Evolutionary conservation across 1,284 basidiomycete species (phyloP), one percentile per base, ranked within the genome.

Genomic region (Ceratobasidium sp.): DNA sequence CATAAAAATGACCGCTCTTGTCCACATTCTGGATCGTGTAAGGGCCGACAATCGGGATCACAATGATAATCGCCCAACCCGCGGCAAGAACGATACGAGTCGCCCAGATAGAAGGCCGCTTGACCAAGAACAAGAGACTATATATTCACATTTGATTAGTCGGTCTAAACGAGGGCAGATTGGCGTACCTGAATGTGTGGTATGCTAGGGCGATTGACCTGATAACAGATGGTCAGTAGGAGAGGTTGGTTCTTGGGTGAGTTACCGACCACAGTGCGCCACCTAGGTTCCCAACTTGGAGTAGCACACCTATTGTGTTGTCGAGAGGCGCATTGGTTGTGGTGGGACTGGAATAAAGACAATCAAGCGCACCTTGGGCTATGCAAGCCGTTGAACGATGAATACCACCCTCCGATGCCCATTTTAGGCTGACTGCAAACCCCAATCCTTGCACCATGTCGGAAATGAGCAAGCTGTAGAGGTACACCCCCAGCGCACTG

Each of bases 171-270:
- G 10, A 20, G 10, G 35, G 23, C 30, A 33, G 3, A 35, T 10
- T 27, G 14, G 57, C 57, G 10, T 18, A 60, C 57, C 57, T 60
- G 33, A 60, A 60, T 18, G 57, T 60, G 33, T 60, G 35, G 54
- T 41, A n/a, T 0, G 69, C 69, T 18, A 73, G 60, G 12, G 57
- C 69, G 38, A 73, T 55, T 18, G 69, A 73, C 69, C 69, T 71
- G n/a, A n/a, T n/a, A n/a, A n/a, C n/a, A n/a, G n/a, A n/a, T n/a
- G n/a, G n/a, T n/a, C n/a, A n/a, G n/a, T n/a, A n/a, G n/a, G n/a
- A n/a, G n/a, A n/a, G n/a, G n/a, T n/a, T n/a, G n/a, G n/a, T n/a
- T n/a, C n/a, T n/a, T n/a, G n/a, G n/a, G n/a, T n/a, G n/a, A 30
- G 18, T 71, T 38, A 54, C 69, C 16, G 44, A 71, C 69, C 69